Evolutionary conservation across 495 filamentous ascomycete genomes (phyloP), one percentile per base, ranked within the genome.

Genomic region (Penicillium lagena): DNA sequence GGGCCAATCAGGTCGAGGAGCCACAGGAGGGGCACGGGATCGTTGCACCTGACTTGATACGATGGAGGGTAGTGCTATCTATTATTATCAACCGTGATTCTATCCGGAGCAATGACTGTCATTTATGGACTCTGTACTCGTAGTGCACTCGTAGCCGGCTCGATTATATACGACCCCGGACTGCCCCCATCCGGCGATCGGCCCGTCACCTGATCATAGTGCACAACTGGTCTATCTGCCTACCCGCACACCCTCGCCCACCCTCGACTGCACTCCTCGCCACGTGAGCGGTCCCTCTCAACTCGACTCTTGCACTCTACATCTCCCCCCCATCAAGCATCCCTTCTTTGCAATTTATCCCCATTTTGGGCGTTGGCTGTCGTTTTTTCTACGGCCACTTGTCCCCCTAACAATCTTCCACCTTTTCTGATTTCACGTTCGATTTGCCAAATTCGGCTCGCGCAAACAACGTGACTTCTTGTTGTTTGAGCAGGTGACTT

Each of bases 401-500:
- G 41, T 35, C 39, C 14, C 28, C 48, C 45, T 34, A 31, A 40
- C 29, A 39, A 47, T 52, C 52, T 50, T 43, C 50, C 49, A 37
- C 43, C 34, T 37, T 50, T 45, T n/a, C 30, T 40, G 56, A 54
- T 52, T 58, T 53, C 47, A 46, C 35, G 46, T 56, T 50, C 38
- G 36, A 40, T 48, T 49, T 56, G 54, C 46, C 46, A 50, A 56
- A 58, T 53, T 49, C 39, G 46, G 35, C 48, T 46, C 50, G 57
- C 51, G 42, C 59, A 45, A 62, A 62, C 55, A 66, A 61, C 55
- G 56, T 60, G 59, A 57, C 49, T 49, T 68, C 65, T 63, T 70
- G 68, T 70, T 73, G 65, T 69, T 67, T 62, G 55, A 63, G 68
- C 68, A 71, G 68, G 70, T 73, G 68, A 73, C 70, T 69, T 73